Evolutionary conservation across 2,329 filamentous ascomycete genomes (phyloP), one percentile per base, ranked within the genome.

Genomic region (Neodidymelliopsis sp.): DNA sequence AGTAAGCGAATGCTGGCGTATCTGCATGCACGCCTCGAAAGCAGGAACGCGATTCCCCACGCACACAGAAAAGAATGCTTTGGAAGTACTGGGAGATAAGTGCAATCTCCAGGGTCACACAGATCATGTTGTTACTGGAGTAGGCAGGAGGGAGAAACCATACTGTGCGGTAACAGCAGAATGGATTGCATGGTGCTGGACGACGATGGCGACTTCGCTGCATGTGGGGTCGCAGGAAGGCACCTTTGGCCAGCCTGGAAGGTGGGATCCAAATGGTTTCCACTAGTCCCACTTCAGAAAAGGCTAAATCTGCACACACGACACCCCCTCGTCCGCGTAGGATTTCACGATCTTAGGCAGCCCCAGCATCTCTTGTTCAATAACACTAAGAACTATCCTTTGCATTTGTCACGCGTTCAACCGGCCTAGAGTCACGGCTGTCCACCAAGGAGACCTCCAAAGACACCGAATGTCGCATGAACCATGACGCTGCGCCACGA

Each of bases 401-500:
- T 56, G 47, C 50, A 50, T 57, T 28, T 53, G 39, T 48, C 46
- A 55, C 48, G 54, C 54, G 49, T 62, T 54, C 51, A 58, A 49
- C 45, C 53, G 50, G 57, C n/a, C 22, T 43, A 36, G 36, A 45
- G 8, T 10, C 5, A n/a, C 9, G 16, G 6, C 19, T 13, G 8
- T n/a, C 19, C 28, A n/a, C 28, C 6, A 37, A 44, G 34, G 44
- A 44, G 42, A 31, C 23, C 27, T 34, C 42, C 43, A 38, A 49
- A 54, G 52, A 56, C 53, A 53, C 36, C 47, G 40, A 49, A 39
- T 24, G 47, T 57, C 49, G 49, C 55, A 60, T 53, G 34, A 51
- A 45, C 13, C 30, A 51, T 37, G 48, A 43, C 46, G 24, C 52
- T 50, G 48, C 47, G 48, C 51, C 42, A 48, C 48, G 29, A 40